A percentile compares a stretch with the other conserved stretches of the same genome.
Evolutionary conservation across 345 rosid species (phyloP).

Genomic region (Hevea brasiliensis): DNA sequence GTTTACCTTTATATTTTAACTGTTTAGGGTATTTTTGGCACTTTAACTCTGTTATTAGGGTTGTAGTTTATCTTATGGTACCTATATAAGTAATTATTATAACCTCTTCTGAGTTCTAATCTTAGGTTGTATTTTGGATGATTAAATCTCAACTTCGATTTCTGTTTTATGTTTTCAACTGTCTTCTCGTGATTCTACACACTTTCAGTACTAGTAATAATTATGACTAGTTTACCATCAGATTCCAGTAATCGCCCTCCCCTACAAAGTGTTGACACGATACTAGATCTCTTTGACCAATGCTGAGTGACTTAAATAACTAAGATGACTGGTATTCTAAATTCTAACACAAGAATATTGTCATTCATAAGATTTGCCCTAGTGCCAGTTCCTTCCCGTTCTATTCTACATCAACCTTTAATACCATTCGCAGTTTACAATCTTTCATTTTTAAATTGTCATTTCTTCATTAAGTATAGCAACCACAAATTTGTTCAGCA

Average conservation of each 20-base stretch:
- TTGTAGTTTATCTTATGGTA: too few relatives aligned
- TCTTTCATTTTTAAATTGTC: neutral
- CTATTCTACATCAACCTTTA: neutral
- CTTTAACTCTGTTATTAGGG: too few relatives aligned
- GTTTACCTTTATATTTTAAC: too few relatives aligned
- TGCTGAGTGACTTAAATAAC: neutral
- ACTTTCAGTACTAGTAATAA: neutral
- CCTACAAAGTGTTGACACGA: neutral
- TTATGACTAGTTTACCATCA: neutral
- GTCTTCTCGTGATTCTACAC: too few relatives aligned
- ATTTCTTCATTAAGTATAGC: neutral
- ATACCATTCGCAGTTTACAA: neutral
- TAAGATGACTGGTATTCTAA: neutral
- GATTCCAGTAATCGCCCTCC: neutral
- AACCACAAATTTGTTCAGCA: neutral
- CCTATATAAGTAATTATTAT: too few relatives aligned
- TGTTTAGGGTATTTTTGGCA: too few relatives aligned
- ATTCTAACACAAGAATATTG: neutral
- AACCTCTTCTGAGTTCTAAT: too few relatives aligned
- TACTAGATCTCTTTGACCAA: neutral
- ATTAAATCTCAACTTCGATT: too few relatives aligned
- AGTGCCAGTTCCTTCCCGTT: neutral
- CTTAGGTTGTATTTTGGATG: too few relatives aligned
- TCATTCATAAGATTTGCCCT: neutral
- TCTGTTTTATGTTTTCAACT: too few relatives aligned